A percentile compares a stretch with the other conserved stretches of the same genome.
Conservation (phyloP, 164 flowering plant genomes). For the Protea cynaroides region DNA sequence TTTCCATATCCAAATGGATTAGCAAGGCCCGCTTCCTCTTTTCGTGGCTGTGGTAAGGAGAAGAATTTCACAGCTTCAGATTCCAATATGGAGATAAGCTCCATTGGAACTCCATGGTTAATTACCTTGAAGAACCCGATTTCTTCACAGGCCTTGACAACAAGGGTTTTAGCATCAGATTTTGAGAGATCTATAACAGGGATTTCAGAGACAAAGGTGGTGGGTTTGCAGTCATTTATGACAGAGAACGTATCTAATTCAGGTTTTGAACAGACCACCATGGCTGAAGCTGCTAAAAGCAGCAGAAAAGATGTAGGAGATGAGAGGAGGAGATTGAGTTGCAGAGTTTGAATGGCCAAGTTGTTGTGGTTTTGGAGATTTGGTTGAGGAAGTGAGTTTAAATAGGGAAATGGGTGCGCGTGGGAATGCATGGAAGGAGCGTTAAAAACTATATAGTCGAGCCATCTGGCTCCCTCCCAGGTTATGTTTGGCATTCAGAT, state of each 20-base stretch:
- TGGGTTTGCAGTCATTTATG: constrained; percentile 48
- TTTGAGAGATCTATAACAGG: constrained; percentile 64
- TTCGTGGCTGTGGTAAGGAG: constrained; percentile 45
- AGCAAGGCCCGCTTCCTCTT: constrained; percentile 59
- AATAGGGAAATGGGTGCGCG: not conserved
- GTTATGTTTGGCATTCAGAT: constrained; percentile 4
- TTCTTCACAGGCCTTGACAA: constrained; percentile 71
- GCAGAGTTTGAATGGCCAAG: not conserved
- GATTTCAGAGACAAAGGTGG: constrained; percentile 22
- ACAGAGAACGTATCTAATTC: constrained; percentile 35
- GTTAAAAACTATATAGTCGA: constrained; percentile 12
- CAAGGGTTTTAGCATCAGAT: constrained; percentile 36
- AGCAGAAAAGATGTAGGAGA: not conserved
- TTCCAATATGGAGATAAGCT: constrained; percentile 46
- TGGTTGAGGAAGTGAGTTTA: not conserved
- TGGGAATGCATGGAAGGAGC: constrained; percentile 15
- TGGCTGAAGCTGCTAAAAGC: constrained; percentile 13
- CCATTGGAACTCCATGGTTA: constrained; percentile 69
- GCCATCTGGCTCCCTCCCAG: constrained; percentile 5
- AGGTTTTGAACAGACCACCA: constrained; percentile 70
- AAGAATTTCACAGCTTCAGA: constrained; percentile 57
- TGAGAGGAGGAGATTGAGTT: not conserved
- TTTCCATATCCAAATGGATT: constrained; percentile 81
- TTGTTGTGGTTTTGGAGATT: not conserved
- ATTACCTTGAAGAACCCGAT: constrained; percentile 83